A percentile compares a stretch with the other conserved stretches of the same genome.
These are phyloP conservation scores for Penicillium corylophilum DNA, from an alignment of 2,329 filamentous ascomycete genomes.

Conservation along the genomic window DNA sequence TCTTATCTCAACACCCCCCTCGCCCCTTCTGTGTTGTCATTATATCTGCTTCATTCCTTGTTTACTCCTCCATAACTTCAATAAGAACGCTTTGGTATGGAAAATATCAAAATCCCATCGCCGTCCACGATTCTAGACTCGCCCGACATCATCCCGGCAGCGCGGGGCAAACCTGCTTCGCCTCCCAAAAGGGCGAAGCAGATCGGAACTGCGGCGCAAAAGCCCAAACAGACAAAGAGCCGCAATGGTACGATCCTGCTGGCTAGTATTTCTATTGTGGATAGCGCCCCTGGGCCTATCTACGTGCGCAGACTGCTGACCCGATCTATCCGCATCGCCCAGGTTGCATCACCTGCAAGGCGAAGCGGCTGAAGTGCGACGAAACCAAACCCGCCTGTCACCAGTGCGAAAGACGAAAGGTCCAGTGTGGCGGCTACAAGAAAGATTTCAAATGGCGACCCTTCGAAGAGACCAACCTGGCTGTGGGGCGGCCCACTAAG, in stretches of 20 bases:
- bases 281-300: background rate
- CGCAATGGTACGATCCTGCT: constrained; percentile 62
- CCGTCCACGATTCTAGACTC: constrained; percentile 54
- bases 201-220: constrained; percentile 37
- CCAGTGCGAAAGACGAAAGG: constrained; percentile 65
- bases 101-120: constrained; percentile 61
- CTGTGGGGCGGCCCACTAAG: constrained; percentile 33
- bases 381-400: constrained; percentile 68
- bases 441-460: constrained; percentile 75
- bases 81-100: constrained; percentile 44
- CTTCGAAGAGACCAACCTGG: constrained; percentile 63
- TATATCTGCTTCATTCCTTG: background rate
- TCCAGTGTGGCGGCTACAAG: constrained; percentile 69
- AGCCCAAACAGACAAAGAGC: constrained; percentile 72
- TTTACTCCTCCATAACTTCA: background rate
- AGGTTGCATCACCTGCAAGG: constrained; percentile 74
- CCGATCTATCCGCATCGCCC: constrained; percentile 23
- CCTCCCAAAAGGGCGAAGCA: constrained; percentile 23
- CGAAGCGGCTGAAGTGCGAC: constrained; percentile 71
- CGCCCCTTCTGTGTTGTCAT: background rate
- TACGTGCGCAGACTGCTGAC: constrained; percentile 25
- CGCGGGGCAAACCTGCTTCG: constrained; percentile 28
- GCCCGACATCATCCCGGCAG: constrained; percentile 23
- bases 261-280: background rate
- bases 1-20: constrained; percentile 13